Evolutionary conservation across 176 grass and related monocot genomes (phyloP), one percentile per base, ranked within the genome.

Genomic region (Avena insularis): DNA sequence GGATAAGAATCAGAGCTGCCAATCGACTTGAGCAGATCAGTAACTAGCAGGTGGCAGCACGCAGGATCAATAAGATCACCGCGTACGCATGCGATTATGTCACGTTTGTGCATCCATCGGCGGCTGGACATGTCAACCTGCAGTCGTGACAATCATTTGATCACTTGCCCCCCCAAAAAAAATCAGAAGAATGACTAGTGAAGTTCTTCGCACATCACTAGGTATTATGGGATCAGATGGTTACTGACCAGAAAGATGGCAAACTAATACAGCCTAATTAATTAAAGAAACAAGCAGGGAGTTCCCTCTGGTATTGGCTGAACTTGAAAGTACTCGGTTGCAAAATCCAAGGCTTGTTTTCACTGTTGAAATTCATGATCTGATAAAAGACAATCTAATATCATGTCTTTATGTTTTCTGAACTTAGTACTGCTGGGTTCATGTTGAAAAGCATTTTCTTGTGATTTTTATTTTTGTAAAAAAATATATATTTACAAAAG

Each of bases 121-220:
- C 5, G 25, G 23, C 27, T 10, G 36, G 59, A 75, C 36, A 69
- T 84, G 58, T 87, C 85, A 91, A 91, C 51, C 43, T 25, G 20
- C 17, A 13, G 4, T 2, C 12, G 3, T 71, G 59, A 74, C 5
- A 48, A 57, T 51, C 2, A 49, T 58, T 47, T 65, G 13, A 48
- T 65, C 17, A 51, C 25, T 25, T 25, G 25, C 25, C 25, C 25
- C 25, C 25, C 25, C 25, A 25, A 33, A 35, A 67, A 33, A 2
- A 1, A 38, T 16, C 5, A 1, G 14, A 36, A 17, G 65, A 68
- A 17, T 17, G 14, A 68, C 25, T 31, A 31, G 31, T 65, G 0
- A 31, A 33, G 25, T 33, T 13, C 20, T 5, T 1, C 4, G 23
- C 59, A 29, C 23, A 64, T 64, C 27, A 63, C 1, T 3, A 29